Evolutionary conservation across 352 stramenopile species (phyloP).

Genomic region (Phytophthora boehmeriae): DNA sequence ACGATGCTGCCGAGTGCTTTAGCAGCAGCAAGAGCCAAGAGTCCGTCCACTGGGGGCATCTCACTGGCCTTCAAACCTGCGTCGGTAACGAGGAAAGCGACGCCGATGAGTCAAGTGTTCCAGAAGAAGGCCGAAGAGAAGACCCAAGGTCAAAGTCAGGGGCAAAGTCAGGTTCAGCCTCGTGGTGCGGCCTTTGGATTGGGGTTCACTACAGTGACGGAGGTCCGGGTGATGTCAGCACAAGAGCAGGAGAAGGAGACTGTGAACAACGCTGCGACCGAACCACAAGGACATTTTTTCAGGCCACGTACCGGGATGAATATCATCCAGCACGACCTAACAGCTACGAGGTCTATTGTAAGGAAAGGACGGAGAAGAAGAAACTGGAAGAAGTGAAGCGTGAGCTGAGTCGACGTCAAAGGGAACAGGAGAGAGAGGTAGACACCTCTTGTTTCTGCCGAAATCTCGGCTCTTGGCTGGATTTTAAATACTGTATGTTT

Average conservation of each 20-base stretch:
- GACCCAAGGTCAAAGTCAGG: neutral
- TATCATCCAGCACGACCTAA: conserved; percentile 90
- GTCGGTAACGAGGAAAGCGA: conserved; percentile 48
- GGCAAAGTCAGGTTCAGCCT: conserved; percentile 1
- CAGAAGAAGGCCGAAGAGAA: conserved; percentile 25
- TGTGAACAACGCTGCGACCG: conserved; percentile 7
- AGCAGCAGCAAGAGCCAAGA: conserved; percentile 45
- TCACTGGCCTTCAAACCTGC: conserved; percentile 66
- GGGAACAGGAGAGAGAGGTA: conserved; percentile 74
- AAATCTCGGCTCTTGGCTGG: neutral
- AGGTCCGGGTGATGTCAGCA: conserved; percentile 40
- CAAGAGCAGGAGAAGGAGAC: conserved; percentile 17
- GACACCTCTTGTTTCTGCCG: neutral
- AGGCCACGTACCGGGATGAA: conserved; percentile 79
- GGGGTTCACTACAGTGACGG: conserved; percentile 48
- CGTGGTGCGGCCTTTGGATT: conserved; percentile 22
- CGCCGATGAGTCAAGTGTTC: conserved; percentile 15
- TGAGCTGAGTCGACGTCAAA: conserved; percentile 78
- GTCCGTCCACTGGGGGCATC: conserved; percentile 34
- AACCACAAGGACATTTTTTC: conserved; percentile 59
- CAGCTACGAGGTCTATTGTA: conserved; percentile 89
- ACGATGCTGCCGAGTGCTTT: conserved; percentile 60
- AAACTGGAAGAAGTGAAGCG: conserved; percentile 86
- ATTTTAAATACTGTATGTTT: neutral
- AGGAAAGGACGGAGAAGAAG: conserved; percentile 73